Percentiles rank a stretch among this genome's conserved stretches.
phyloP scores from a whole-genome alignment of 2,329 filamentous ascomycete genomes.

The Ophiostoma fasciatum region DNA sequence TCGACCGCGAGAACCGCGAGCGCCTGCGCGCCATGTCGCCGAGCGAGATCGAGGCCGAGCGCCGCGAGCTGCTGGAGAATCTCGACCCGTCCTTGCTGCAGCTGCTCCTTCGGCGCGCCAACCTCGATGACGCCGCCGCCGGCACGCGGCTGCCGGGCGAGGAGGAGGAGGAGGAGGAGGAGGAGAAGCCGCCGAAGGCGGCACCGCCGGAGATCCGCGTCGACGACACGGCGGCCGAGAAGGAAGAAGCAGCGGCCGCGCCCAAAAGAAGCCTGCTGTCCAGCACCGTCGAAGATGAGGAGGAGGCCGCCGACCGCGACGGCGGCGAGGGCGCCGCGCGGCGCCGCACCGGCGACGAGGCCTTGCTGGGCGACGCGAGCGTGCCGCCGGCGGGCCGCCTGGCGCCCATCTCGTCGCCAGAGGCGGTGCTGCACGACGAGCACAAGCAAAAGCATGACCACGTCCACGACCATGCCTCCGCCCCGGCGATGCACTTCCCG shows the following conservation, averaged over 20 bases:
- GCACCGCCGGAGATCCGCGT: slow-evolving; percentile 4
- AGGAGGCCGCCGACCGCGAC: not conserved
- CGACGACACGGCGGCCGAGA: not conserved
- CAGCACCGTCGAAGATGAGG: slow-evolving; percentile 2
- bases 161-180: not conserved
- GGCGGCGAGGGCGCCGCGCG: slow-evolving; percentile 1
- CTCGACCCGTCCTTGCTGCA: slow-evolving; percentile 65
- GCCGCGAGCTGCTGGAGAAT: slow-evolving; percentile 63
- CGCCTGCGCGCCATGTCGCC: slow-evolving; percentile 64
- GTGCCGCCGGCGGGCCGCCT: slow-evolving; percentile 25
- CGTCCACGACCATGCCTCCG: slow-evolving; percentile 3
- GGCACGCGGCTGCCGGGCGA: slow-evolving; percentile 19
- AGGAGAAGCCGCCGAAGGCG: not conserved
- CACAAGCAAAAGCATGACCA: slow-evolving; percentile 15
- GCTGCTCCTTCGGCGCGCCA: slow-evolving; percentile 60
- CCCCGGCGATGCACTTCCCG: slow-evolving; percentile 45
- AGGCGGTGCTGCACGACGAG: too few relatives aligned
- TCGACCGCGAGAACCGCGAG: slow-evolving; percentile 69
- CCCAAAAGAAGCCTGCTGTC: too few relatives aligned
- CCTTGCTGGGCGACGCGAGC: not conserved
- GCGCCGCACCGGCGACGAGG: not conserved
- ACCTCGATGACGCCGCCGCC: slow-evolving; percentile 47
- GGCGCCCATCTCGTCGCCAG: slow-evolving; percentile 23
- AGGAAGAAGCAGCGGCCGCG: slow-evolving; percentile 7
- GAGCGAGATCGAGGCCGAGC: slow-evolving; percentile 67